Conservation (phyloP, 345 rosid species). For the Moringa oleifera region DNA sequence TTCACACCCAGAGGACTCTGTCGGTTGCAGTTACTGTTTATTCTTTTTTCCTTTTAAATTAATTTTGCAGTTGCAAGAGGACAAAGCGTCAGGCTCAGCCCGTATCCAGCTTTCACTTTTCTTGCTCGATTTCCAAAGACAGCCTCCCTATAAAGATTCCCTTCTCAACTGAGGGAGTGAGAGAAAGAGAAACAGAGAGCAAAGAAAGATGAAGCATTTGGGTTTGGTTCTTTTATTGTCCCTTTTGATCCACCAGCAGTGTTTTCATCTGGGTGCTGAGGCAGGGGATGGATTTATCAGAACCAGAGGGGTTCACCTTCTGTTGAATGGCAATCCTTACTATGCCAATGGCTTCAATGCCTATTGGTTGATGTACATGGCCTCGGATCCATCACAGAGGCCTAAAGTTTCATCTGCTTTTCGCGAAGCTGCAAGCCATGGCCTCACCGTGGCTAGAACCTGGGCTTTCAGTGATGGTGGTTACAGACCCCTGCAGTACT, state of each 20-base stretch:
- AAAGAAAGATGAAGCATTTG: conserved; percentile 36
- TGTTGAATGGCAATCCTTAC: conserved; percentile 64
- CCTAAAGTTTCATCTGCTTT: conserved; percentile 54
- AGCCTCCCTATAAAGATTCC: background rate
- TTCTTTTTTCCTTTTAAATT: too few relatives aligned
- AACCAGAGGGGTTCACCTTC: conserved; percentile 54
- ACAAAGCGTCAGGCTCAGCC: conserved; percentile 10
- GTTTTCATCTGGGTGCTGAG: conserved; percentile 26
- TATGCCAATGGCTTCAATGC: conserved; percentile 92
- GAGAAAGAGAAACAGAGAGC: conserved; percentile 10
- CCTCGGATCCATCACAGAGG: conserved; percentile 66
- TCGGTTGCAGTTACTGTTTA: background rate
- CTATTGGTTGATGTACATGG: conserved; percentile 84
- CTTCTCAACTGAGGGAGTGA: conserved; percentile 6
- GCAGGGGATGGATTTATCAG: conserved; percentile 59
- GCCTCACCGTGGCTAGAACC: conserved; percentile 74
- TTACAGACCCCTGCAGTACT: conserved; percentile 58
- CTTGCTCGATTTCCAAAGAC: conserved; percentile 6
- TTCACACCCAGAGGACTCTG: background rate
- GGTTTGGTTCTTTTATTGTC: conserved; percentile 21
- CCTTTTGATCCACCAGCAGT: conserved; percentile 31
- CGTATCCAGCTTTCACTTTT: background rate
- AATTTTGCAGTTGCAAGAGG: conserved; percentile 9
- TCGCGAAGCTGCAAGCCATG: conserved; percentile 58
- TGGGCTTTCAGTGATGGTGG: conserved; percentile 96